phyloP scores from a whole-genome alignment of 306 rosid species.

The Trichosanthes cucumerina region DNA sequence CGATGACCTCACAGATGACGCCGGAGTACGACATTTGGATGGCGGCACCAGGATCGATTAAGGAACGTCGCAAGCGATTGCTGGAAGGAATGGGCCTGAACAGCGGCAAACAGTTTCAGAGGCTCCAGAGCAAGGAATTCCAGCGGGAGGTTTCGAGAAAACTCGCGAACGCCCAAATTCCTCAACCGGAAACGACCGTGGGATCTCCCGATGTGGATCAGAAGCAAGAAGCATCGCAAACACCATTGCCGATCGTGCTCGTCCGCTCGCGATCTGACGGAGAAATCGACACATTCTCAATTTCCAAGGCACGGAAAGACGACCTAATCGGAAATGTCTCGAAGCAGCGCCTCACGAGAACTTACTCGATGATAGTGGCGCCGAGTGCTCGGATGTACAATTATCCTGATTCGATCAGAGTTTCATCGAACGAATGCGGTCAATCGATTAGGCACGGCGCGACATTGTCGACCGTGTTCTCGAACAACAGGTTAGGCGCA shows the following conservation, averaged over 20 bases:
- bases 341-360: conserved; percentile 54
- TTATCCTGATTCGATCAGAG: conserved; percentile 4
- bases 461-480: conserved; percentile 9
- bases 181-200: neutral
- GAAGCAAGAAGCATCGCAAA: neutral
- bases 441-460: neutral
- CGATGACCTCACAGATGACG: neutral
- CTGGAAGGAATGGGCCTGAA: conserved; percentile 61
- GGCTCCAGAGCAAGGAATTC: conserved; percentile 8
- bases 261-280: conserved; percentile 63
- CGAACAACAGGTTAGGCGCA: conserved; percentile 26
- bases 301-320: conserved; percentile 31
- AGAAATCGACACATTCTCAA: conserved; percentile 34
- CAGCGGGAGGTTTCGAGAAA: conserved; percentile 13
- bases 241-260: conserved; percentile 20
- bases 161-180: neutral
- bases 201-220: neutral
- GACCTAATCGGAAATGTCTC: conserved; percentile 40
- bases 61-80: conserved; percentile 40
- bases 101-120: conserved; percentile 25
- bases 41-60: conserved; percentile 59
- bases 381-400: conserved; percentile 2
- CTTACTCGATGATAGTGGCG: conserved; percentile 19
- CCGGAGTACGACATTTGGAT: conserved; percentile 66
- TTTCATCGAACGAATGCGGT: neutral